Evolutionary conservation across 768 basidiomycete species (phyloP), one percentile per base, ranked within the genome.

Genomic region (Termitomyces sp.): DNA sequence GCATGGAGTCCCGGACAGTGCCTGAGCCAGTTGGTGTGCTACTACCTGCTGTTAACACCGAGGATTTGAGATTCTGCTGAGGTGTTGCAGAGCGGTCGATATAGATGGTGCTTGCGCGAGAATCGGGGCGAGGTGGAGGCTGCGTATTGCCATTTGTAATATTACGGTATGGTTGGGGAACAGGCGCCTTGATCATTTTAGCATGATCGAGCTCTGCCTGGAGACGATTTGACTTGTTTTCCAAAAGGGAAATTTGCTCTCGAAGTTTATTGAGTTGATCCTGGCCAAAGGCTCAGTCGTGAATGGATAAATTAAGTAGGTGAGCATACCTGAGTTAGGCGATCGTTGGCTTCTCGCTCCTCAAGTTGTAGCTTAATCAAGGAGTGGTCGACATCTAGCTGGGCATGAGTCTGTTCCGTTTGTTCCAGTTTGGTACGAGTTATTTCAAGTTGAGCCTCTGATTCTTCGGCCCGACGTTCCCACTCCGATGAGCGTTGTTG

Each of bases 401-500:
- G 88, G 11, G 72, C 66, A 19, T 82, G 82, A 0, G 74, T 75
- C 64, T 86, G 83, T 61, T 91, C 89, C 9, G 78, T 73, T 52
- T 88, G 81, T 35, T 92, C 88, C 16, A 90, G 67, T 63, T 80
- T 79, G 32, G 81, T 83, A 58, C 76, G 78, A 28, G 76, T 77
- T 61, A 77, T 64, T 65, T 88, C 85, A 19, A 91, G 69, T 55
- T 86, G 79, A 21, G 74, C 72, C 68, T 91, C 88, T 42, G 79
- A 78, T 59, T 89, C 87, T 63, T 84, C 85, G 19, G 88, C 83
- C 23, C 85, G 85, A 59, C 80, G 80, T 70, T 94, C 91, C 89
- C 88, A 92, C 63, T 94, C 91, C 3, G 80, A 72, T 3, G 88
- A 80, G 25, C 88, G 88, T 66, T 91, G 88, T 59, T 92, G 87